Percentiles rank a stretch among this genome's conserved stretches.
These are phyloP conservation scores for Calonectria henricotiae DNA, from an alignment of 2,329 filamentous ascomycete genomes.

Conservation along the genomic window DNA sequence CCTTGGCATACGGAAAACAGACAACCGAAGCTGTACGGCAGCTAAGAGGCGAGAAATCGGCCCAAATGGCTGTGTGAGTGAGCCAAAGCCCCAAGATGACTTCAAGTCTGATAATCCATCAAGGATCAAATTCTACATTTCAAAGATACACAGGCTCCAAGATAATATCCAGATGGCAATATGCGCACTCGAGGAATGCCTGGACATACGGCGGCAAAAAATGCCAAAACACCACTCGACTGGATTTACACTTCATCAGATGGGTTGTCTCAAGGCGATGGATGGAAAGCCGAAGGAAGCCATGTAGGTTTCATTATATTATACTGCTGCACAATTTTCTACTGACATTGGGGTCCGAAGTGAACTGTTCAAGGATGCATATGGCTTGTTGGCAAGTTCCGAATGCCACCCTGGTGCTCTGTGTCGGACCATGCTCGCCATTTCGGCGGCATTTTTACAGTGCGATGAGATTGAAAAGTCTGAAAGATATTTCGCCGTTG, in stretches of 20 bases:
- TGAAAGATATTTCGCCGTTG: not conserved
- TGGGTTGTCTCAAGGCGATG: not conserved
- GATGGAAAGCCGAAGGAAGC: not conserved
- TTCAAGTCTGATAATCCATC: not conserved
- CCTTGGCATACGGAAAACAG: not conserved
- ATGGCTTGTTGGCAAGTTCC: not conserved
- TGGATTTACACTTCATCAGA: constrained; percentile 6
- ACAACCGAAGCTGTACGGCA: not conserved
- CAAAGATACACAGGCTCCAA: constrained; percentile 7
- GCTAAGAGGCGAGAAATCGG: constrained; percentile 2
- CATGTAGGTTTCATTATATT: not conserved
- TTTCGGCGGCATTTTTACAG: not conserved
- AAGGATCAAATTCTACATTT: constrained; percentile 14
- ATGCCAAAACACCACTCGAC: constrained; percentile 15
- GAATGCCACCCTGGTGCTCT: constrained; percentile 10
- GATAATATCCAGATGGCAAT: not conserved
- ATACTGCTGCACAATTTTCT: not conserved
- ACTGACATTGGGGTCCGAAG: not conserved
- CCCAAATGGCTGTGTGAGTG: constrained; percentile 16
- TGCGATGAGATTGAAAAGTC: not conserved
- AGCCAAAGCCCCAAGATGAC: not conserved
- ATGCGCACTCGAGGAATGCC: not conserved
- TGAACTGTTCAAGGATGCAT: not conserved
- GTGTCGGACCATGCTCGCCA: constrained; percentile 1
- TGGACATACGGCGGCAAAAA: not conserved